These are phyloP conservation scores for Penicillium goetzii DNA, from an alignment of 495 filamentous ascomycete genomes.

Conservation along the genomic window DNA sequence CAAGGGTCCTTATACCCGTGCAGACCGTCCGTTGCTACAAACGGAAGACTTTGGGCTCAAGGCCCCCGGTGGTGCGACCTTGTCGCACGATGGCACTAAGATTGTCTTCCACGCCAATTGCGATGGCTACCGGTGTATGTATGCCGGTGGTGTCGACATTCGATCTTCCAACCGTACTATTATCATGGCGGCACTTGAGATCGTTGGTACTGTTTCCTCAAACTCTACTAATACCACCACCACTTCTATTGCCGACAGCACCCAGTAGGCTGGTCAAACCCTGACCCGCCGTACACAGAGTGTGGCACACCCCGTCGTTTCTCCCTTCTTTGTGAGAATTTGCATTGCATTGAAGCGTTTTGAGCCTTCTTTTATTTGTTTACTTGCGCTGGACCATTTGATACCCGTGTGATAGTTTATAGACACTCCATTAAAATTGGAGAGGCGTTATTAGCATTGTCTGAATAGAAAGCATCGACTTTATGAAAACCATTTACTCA, in stretches of 20 bases:
- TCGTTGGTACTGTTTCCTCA: conserved; percentile 3
- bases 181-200: conserved; percentile 17
- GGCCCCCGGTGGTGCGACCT: conserved; percentile 58
- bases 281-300: background rate
- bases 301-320: background rate
- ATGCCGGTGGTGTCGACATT: conserved; percentile 35
- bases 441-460: conserved; percentile 1
- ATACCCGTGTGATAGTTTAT: conserved; percentile 17
- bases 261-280: background rate
- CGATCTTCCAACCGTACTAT: conserved; percentile 23
- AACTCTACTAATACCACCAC: conserved; percentile 11
- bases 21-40: conserved; percentile 39
- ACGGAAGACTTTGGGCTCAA: conserved; percentile 45
- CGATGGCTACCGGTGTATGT: conserved; percentile 39
- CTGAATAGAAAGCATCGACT: conserved; percentile 1
- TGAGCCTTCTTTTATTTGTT: conserved; percentile 1
- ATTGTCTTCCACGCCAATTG: conserved; percentile 60
- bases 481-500: background rate
- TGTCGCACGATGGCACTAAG: conserved; percentile 43
- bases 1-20: conserved; percentile 49
- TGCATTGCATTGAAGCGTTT: conserved; percentile 17
- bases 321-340: background rate
- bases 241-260: conserved; percentile 10
- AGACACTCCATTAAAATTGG: conserved; percentile 1
- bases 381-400: conserved; percentile 1